Evolutionary conservation across 768 basidiomycete genomes (phyloP).

Genomic region (Lactarius akahatsu): DNA sequence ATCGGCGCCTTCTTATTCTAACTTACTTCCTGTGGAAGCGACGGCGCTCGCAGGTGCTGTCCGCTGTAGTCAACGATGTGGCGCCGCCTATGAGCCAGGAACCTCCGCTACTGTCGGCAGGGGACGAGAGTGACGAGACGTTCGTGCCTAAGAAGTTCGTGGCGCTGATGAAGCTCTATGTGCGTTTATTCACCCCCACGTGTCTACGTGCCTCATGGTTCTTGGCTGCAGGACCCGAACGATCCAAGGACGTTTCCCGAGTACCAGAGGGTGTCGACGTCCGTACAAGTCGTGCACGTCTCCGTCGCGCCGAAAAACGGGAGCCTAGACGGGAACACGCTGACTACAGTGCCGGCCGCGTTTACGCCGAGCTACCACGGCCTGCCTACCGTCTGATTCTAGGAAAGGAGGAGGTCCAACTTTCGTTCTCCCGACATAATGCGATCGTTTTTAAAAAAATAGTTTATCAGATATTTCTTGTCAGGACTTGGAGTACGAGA

Average conservation of each 20-base stretch:
- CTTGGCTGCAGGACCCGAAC: conserved; percentile 11
- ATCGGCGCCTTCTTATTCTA: neutral
- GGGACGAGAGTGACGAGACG: neutral
- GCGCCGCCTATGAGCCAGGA: no score
- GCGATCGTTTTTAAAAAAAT: neutral
- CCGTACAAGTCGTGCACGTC: neutral
- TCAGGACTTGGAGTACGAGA: no score
- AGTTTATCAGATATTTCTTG: neutral
- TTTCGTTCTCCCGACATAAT: neutral
- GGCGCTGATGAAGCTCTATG: conserved; percentile 4
- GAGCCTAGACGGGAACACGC: neutral
- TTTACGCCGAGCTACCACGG: neutral
- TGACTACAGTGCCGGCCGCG: neutral
- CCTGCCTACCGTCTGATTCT: conserved; percentile 1
- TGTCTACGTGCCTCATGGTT: neutral
- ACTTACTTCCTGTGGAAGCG: neutral
- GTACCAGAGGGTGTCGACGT: neutral
- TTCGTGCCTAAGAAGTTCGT: neutral
- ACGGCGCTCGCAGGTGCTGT: neutral
- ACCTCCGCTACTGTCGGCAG: no score
- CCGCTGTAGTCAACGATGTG: neutral
- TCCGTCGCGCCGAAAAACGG: neutral
- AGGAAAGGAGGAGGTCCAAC: neutral
- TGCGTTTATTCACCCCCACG: neutral
- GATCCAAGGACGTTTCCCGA: conserved; percentile 15